Base-by-base conservation (phyloP, 1,139 yeast species). In the Wickerhamiella pararugosa region DNA sequence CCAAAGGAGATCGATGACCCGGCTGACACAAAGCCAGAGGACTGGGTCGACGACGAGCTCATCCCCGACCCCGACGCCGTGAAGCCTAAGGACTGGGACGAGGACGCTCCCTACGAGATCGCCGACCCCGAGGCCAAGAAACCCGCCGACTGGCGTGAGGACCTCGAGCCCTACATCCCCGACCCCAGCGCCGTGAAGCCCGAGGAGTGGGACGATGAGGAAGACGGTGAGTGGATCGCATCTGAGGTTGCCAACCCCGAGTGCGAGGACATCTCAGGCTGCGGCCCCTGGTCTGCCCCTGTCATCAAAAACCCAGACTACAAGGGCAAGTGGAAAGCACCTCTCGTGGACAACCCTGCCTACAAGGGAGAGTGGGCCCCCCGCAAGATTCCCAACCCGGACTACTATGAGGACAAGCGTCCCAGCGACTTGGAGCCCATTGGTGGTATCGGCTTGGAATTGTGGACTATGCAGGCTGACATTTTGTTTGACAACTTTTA, bases 71-170 rank as follows among this genome's bases (percentile, higher is more conserved):
- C 86, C 15, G 65, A 64, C 4, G 63, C 71, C 25, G 61, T 52
- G 31, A 81, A 82, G 59, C 95, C 95, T 3, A 80, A 63, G 2
- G 90, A 80, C 57, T 86, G 92, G 79, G 93, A 83, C 53, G 82
- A 75, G 56, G 67, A 67, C 50, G 81, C 72, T 10, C 75, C 77
- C 30, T 59, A 63, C 47, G 59, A 62, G 52, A 77, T 86, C 45
- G 66, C 73, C 5, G 92, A 86, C 58, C 79, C 84, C 11, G 60
- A 66, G 4, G 80, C 78, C 3, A 55, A 44, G 7, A 80, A 72
- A 59, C 96, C 96, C 3, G 77, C 63, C 6, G 77, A 72, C 46
- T 86, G 96, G 96, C 74, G 76, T 53, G 94, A 79, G 51, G 68
- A 69, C 26, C 71, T 67, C 32, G 70, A 73, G 7, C 66, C 63